Base-by-base conservation (phyloP, 1,284 basidiomycete species). In the Phellinidium pouzarii region DNA sequence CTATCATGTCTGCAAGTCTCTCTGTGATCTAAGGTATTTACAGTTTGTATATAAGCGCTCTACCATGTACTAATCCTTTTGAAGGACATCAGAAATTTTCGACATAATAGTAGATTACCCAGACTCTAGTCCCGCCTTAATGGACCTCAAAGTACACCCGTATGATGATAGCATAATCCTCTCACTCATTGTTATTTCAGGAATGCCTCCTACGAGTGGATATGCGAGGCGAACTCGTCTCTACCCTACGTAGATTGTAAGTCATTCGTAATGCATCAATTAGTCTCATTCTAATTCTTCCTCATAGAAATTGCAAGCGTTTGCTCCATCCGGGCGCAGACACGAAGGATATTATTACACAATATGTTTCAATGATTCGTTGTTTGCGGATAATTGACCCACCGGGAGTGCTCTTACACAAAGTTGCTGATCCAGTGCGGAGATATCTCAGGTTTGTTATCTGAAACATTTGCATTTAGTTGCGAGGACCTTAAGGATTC, bases 21-120 rank as follows among this genome's bases (percentile, higher is more conserved):
- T 96, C 36, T 91, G 87, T 61, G 87, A 93, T 62, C 70, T 94
- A 44, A 74, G 92, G 91, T 91, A 58, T 71, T 31, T 43, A 29
- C n/a, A 36, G 36, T 51, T 19, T 38, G 1, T 38, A 20, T 25
- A 20, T 22, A 0, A 8, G 22, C 36, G 38, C 12, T 38, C 45
- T 52, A 31, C 38, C 7, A 20, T 46, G 14, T 42, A n/a, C 29
- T 23, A 5, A 44, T 14, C 37, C 25, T 22, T 44, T 23, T 27
- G 9, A 60, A 94, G 92, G 40, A 91, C 86, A 0, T 75, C 75
- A 47, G 92, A 98, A 68, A 84, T 99, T 17, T 98, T 96, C 62
- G 92, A 96, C 59, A 95, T 99, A 53, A 94, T 99, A 54, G 84
- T 95, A 44, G 89, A 94, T 61, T 96, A 84, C 60, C 94, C 96